Conservation (phyloP, 2,329 filamentous ascomycete species). For the Didymella keratinophila region DNA sequence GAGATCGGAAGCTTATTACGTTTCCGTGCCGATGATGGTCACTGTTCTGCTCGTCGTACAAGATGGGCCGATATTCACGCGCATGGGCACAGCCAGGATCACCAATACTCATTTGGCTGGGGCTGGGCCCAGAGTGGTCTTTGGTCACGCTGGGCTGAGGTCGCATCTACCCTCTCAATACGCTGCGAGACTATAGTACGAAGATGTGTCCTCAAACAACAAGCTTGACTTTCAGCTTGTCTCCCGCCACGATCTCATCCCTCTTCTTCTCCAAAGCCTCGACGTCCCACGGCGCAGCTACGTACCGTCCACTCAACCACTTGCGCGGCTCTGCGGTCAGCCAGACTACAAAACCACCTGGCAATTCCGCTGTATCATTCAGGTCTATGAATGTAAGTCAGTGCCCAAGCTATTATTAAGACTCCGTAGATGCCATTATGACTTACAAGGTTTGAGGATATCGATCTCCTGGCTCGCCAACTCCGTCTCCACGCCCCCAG, state of each 20-base stretch:
- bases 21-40: too few relatives aligned
- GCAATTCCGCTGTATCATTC: slow-evolving; percentile 21
- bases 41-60: too few relatives aligned
- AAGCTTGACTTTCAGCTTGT: slow-evolving; percentile 10
- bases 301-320: slow-evolving; percentile 34
- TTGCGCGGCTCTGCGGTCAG: slow-evolving; percentile 28
- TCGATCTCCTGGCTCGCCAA: slow-evolving; percentile 12
- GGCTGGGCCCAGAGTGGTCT: too few relatives aligned
- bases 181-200: too few relatives aligned
- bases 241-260: slow-evolving; percentile 30
- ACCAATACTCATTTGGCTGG: too few relatives aligned
- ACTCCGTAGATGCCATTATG: neutral
- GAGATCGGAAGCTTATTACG: too few relatives aligned
- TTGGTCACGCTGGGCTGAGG: too few relatives aligned
- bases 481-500: slow-evolving; percentile 40
- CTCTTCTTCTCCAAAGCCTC: slow-evolving; percentile 30
- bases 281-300: slow-evolving; percentile 33
- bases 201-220: neutral
- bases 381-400: neutral
- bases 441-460: slow-evolving; percentile 7
- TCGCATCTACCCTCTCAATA: too few relatives aligned
- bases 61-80: too few relatives aligned
- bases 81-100: too few relatives aligned
- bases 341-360: slow-evolving; percentile 30
- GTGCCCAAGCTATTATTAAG: neutral